phyloP scores from a whole-genome alignment of 257 asterid species.

The Verbascum thapsus region DNA sequence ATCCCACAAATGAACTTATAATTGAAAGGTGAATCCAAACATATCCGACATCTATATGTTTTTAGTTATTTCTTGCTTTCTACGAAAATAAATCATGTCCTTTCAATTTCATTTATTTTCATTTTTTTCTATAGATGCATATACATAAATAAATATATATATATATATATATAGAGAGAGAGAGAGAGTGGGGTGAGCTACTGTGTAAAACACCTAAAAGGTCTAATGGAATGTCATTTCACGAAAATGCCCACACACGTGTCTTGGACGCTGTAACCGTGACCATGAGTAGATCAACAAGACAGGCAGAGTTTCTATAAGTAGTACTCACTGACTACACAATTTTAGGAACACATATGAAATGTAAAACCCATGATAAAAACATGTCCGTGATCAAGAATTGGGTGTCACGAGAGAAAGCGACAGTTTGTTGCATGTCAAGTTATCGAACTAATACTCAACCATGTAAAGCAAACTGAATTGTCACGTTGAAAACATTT shows the following conservation, averaged over 20 bases:
- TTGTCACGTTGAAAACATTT: neutral
- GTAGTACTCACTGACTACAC: neutral
- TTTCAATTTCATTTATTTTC: neutral
- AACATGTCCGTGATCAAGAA: constrained; percentile 10
- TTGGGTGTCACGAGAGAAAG: neutral
- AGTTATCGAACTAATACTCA: constrained; percentile 1
- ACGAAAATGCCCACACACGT: constrained; percentile 4
- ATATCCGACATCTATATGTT: neutral
- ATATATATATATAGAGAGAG: too few species aligned
- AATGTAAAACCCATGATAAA: neutral
- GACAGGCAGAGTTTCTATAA: constrained; percentile 5
- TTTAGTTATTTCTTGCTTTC: constrained; percentile 10
- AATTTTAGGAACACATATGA: neutral
- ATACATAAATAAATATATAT: too few species aligned
- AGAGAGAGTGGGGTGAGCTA: neutral
- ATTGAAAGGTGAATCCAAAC: too few species aligned
- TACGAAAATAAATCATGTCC: neutral
- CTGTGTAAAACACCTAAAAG: neutral
- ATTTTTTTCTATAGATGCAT: neutral
- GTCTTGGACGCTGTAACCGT: neutral
- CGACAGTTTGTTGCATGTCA: neutral
- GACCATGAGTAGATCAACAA: constrained; percentile 15
- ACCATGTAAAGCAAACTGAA: neutral
- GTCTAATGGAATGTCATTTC: neutral
- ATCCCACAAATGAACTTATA: too few species aligned